Conservation (phyloP, 2,329 filamentous ascomycete species). For the Trichoderma sp. region DNA sequence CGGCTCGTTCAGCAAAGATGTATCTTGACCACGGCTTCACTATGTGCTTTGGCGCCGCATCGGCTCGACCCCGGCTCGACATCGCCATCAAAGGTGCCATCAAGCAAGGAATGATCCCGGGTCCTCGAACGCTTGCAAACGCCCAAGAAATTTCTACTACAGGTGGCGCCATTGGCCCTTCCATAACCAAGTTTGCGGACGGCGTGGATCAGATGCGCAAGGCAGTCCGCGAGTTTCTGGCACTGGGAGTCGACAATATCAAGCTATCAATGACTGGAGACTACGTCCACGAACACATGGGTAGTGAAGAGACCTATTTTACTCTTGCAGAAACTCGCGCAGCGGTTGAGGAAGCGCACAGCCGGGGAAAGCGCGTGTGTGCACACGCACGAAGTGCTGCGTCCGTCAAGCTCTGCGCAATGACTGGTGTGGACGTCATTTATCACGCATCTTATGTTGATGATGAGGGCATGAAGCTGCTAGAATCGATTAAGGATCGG, state of each 20-base stretch:
- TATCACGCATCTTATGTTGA: neutral
- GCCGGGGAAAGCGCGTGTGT: neutral
- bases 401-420: neutral
- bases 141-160: neutral
- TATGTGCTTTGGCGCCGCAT: too few relatives aligned
- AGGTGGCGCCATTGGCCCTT: neutral
- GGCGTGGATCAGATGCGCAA: neutral
- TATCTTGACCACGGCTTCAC: too few relatives aligned
- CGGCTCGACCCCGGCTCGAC: neutral
- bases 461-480: neutral
- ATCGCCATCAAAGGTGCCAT: neutral
- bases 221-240: neutral
- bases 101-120: neutral
- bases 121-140: neutral
- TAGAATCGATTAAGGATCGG: too few relatives aligned
- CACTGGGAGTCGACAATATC: neutral
- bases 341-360: neutral
- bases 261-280: neutral
- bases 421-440: neutral
- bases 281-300: too few relatives aligned
- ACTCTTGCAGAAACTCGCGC: neutral
- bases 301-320: neutral
- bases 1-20: too few relatives aligned
- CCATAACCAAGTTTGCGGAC: neutral
- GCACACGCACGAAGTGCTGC: neutral